phyloP scores from a whole-genome alignment of 345 rosid species.

The Brassica napus region Da-Ae NC_063435.1:17400501-17401000 shows the following conservation, averaged over 20 bases:
- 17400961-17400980: neutral
- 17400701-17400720: neutral
- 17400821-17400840: conserved; percentile 12
- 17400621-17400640: conserved; percentile 30
- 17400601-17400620: conserved; percentile 33
- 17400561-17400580: conserved; percentile 9
- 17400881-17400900: conserved; percentile 24
- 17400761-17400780: neutral
- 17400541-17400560: conserved; percentile 9
- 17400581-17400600: conserved; percentile 30
- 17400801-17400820: neutral
- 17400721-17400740: neutral
- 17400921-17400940: conserved; percentile 29
- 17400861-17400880: conserved; percentile 10
- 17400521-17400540: conserved; percentile 6
- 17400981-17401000: neutral
- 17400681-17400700: neutral
- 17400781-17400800: neutral
- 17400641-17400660: conserved; percentile 28
- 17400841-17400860: conserved; percentile 14
- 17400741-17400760: neutral
- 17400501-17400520: conserved; percentile 36
- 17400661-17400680: neutral
- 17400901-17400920: conserved; percentile 29
- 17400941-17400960: conserved; percentile 14